Evolutionary conservation across 805 yeast species (phyloP), one percentile per base, ranked within the genome.

Genomic region (Wickerhamomyces subpelliculosus): DNA sequence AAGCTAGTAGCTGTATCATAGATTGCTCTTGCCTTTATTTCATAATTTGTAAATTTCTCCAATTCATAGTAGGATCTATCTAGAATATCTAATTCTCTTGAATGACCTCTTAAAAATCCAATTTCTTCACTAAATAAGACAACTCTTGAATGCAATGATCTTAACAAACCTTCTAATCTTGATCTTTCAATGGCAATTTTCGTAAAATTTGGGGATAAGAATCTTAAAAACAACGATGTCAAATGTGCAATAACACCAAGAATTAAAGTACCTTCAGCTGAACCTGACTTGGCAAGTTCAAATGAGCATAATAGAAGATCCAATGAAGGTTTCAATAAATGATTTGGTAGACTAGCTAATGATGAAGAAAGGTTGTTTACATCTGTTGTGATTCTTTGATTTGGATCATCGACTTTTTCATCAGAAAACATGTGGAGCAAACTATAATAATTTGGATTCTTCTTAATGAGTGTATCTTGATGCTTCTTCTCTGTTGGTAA

Each of bases 131-230:
- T 76, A 55, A 80, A 84, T 34, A 75, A 65, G 21, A 86, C 86
- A 14, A 89, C 67, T 54, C 87, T 81, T 2, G 95, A 79, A 61
- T 89, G 97, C 20, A 82, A 72, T 14, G 83, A 73, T 48, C 95
- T 77, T 50, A 87, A 81, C 53, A 82, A 80, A 43, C 95, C 94
- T 58, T 89, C 97, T 37, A 87, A 67, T 34, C 77, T 73, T 14
- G 95, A 88, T 51, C 79, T 78, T 41, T 78, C 78, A 36, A 84
- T 71, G 1, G 93, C 83, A 34, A 85, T 66, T 53, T 73, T 82
- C 13, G 95, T 89, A 54, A 89, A 89, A 35, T 93, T 93, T 16
- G 97, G 97, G 4, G 95, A 85, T 48, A 88, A 75, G 37, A 84
- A 65, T 47, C 81, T 72, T 48, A 89, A 64, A 28, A 83, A 64